These are phyloP conservation scores for Candida gorgasii DNA, from an alignment of 805 yeast species.

Conservation along the genomic window DNA sequence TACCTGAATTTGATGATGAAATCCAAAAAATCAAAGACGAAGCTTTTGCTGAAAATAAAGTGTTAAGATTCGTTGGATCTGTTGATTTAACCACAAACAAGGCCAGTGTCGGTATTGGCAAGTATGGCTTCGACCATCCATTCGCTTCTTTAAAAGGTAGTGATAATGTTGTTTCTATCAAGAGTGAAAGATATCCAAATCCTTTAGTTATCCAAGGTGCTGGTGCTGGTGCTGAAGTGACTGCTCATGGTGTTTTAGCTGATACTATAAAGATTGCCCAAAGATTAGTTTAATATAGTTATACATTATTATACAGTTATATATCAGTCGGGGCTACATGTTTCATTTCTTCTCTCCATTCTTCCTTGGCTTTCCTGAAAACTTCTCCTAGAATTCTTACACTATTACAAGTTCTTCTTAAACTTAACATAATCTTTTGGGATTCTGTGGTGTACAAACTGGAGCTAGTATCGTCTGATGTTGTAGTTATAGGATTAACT, in stretches of 20 bases:
- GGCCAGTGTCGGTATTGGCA: conserved; percentile 84
- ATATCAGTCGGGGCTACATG: conserved; percentile 19
- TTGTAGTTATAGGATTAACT: conserved; percentile 39
- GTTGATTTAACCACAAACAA: conserved; percentile 72
- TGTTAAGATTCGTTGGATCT: conserved; percentile 89
- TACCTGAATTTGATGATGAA: conserved; percentile 82
- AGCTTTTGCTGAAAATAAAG: conserved; percentile 83
- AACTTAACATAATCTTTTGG: conserved; percentile 70
- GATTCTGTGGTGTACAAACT: conserved; percentile 53
- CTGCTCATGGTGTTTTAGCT: conserved; percentile 85
- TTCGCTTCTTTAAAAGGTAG: conserved; percentile 95
- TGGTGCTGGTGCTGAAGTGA: conserved; percentile 79
- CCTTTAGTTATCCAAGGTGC: conserved; percentile 98
- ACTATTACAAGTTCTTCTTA: conserved; percentile 62
- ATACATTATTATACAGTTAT: conserved; percentile 8
- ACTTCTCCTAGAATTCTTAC: conserved; percentile 48
- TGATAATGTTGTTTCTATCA: conserved; percentile 91
- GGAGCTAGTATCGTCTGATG: conserved; percentile 25
- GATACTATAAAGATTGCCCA: conserved; percentile 92
- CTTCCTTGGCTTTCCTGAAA: conserved; percentile 55
- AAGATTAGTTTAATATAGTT: conserved; percentile 55
- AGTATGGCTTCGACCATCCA: conserved; percentile 87
- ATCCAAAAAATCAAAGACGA: conserved; percentile 74
- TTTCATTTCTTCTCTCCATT: conserved; percentile 16
- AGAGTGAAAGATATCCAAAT: conserved; percentile 86